These are phyloP conservation scores for Fusarium tupiense DNA, from an alignment of 2,329 filamentous ascomycete genomes.

Conservation along the genomic window DNA sequence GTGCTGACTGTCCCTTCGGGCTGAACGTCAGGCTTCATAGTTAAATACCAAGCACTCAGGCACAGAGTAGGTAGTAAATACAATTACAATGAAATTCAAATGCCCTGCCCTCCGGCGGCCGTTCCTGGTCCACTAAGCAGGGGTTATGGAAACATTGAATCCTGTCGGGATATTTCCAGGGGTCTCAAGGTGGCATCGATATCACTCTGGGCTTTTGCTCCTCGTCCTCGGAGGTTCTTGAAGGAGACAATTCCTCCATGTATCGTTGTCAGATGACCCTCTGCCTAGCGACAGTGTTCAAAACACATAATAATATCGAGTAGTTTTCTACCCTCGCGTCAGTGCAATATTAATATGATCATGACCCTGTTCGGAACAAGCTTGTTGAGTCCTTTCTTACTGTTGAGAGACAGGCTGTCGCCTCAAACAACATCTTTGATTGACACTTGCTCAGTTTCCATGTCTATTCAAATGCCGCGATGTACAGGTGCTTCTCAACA, in stretches of 20 bases:
- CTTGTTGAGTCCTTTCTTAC: background rate
- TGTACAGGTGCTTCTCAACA: background rate
- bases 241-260: conserved; percentile 19
- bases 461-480: background rate
- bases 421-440: background rate
- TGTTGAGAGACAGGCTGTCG: too few species aligned
- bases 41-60: background rate
- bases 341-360: background rate
- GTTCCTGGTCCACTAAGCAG: conserved; percentile 3
- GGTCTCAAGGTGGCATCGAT: conserved; percentile 11
- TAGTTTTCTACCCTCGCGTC: background rate
- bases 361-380: conserved; percentile 1
- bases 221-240: background rate
- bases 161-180: conserved; percentile 12
- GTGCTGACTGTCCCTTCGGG: background rate
- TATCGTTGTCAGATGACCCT: background rate
- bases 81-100: background rate
- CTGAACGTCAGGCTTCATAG: background rate
- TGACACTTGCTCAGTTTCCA: background rate
- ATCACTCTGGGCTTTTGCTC: background rate
- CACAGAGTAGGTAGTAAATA: background rate
- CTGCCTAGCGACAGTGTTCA: background rate
- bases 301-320: conserved; percentile 10
- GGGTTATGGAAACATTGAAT: conserved; percentile 5
- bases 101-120: conserved; percentile 7